A percentile compares a stretch with the other conserved stretches of the same genome.
phyloP scores from a whole-genome alignment of 139 green algal genomes.

The Volvox africanus region DNA sequence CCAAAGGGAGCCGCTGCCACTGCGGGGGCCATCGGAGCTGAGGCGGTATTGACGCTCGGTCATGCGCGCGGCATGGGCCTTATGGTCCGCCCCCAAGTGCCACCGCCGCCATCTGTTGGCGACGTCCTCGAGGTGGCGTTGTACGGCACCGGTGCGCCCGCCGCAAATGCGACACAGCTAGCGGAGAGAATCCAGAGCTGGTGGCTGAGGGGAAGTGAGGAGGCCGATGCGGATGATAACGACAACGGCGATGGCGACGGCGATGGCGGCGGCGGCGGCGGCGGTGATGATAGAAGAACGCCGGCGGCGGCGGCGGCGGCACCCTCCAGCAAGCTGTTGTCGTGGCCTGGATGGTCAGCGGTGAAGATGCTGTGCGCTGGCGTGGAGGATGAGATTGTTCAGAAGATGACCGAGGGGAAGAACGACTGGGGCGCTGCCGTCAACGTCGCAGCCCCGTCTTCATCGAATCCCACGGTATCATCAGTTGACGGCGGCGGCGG shows the following conservation, averaged over 20 bases:
- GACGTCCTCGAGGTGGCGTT: conserved; percentile 24
- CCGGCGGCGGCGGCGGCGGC: background rate
- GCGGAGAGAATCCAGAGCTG: conserved; percentile 20
- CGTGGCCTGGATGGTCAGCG: conserved; percentile 14
- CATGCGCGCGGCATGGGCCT: conserved; percentile 33
- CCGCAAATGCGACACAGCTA: background rate
- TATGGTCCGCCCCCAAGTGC: conserved; percentile 5
- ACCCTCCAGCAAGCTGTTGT: background rate
- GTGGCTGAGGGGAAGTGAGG: conserved; percentile 17
- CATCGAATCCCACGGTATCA: background rate
- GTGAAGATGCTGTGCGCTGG: conserved; percentile 12
- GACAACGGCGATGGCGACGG: background rate
- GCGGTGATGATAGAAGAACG: background rate
- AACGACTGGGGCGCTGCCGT: background rate
- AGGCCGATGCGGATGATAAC: background rate
- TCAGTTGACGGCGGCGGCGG: background rate
- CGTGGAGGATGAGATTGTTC: conserved; percentile 16
- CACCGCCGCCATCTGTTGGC: background rate
- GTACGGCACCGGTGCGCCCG: conserved; percentile 18
- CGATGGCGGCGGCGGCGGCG: conserved; percentile 1
- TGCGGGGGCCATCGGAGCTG: background rate
- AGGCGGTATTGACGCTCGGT: conserved; percentile 21
- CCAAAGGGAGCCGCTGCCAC: background rate
- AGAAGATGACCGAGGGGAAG: background rate
- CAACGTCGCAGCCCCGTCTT: too few species aligned